Percentiles rank a stretch among this genome's conserved stretches.
Evolutionary conservation across 441 rosid species (phyloP).

Genomic region (Populus tomentosa): DNA sequence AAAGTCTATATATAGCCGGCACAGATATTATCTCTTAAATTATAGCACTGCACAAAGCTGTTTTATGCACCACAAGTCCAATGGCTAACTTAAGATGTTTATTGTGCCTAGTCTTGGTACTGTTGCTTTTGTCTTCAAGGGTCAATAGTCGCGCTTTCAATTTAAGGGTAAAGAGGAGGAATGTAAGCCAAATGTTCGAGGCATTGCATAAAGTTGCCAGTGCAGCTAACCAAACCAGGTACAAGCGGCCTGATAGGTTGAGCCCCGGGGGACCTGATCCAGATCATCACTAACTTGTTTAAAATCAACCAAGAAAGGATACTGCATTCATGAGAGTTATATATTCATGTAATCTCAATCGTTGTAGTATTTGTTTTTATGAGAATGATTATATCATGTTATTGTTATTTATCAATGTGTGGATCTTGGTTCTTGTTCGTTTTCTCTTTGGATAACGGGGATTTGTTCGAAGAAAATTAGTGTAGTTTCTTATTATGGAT

Average conservation of each 20-base stretch:
- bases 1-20: no score
- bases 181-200: constrained; percentile 21
- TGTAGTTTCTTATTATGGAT: no score
- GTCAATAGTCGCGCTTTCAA: constrained; percentile 24
- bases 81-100: constrained; percentile 26
- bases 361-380: no score
- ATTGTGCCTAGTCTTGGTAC: constrained; percentile 16
- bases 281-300: constrained; percentile 29
- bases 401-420: no score
- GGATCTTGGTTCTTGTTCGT: no score
- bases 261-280: constrained; percentile 69
- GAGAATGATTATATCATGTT: no score
- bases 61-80: not conserved
- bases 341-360: no score
- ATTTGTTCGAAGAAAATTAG: no score
- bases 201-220: constrained; percentile 18
- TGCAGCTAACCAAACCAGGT: constrained; percentile 13
- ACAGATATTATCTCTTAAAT: no score
- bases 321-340: not conserved
- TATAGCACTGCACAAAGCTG: no score
- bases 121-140: constrained; percentile 17
- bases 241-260: constrained; percentile 19
- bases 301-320: not conserved
- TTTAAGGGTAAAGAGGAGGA: constrained; percentile 14
- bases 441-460: no score